These are phyloP conservation scores for Haberlea rhodopensis DNA, from an alignment of 257 asterid species.

Conservation along the genomic window DNA sequence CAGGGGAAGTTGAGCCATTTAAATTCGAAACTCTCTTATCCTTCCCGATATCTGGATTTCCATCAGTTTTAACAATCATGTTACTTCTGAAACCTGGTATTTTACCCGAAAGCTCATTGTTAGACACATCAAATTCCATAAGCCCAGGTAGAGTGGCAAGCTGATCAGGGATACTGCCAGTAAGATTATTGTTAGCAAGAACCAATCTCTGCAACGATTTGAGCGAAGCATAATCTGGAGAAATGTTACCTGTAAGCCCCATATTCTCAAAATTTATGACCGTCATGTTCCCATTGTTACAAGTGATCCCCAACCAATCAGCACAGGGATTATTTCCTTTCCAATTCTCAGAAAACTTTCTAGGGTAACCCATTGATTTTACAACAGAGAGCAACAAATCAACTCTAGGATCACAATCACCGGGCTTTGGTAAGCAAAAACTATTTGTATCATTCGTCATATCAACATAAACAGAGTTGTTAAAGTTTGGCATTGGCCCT, in stretches of 20 bases:
- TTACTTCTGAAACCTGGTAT: constrained; percentile 60
- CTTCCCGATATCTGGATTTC: constrained; percentile 79
- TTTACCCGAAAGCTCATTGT: constrained; percentile 71
- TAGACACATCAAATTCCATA: constrained; percentile 64
- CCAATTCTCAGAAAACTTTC: constrained; percentile 74
- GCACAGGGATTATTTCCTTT: constrained; percentile 78
- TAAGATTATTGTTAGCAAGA: constrained; percentile 73
- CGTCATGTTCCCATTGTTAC: constrained; percentile 67
- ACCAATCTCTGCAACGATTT: constrained; percentile 63
- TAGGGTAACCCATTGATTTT: constrained; percentile 59
- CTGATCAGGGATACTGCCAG: constrained; percentile 64
- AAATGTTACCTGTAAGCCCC: constrained; percentile 72
- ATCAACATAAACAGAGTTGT: constrained; percentile 55
- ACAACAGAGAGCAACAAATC: constrained; percentile 49
- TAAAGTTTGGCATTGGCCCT: constrained; percentile 82
- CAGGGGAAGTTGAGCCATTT: constrained; percentile 31
- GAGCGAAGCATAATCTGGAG: constrained; percentile 58
- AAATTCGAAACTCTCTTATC: constrained; percentile 35
- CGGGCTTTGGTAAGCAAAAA: constrained; percentile 75
- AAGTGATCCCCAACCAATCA: constrained; percentile 81
- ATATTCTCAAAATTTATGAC: constrained; percentile 76
- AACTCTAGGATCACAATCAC: constrained; percentile 79
- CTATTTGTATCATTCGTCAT: constrained; percentile 54
- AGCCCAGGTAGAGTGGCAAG: constrained; percentile 59
- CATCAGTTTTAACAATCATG: constrained; percentile 46